Conservation (phyloP, 2,329 filamentous ascomycete species). For the Phialophora expanda region DNA sequence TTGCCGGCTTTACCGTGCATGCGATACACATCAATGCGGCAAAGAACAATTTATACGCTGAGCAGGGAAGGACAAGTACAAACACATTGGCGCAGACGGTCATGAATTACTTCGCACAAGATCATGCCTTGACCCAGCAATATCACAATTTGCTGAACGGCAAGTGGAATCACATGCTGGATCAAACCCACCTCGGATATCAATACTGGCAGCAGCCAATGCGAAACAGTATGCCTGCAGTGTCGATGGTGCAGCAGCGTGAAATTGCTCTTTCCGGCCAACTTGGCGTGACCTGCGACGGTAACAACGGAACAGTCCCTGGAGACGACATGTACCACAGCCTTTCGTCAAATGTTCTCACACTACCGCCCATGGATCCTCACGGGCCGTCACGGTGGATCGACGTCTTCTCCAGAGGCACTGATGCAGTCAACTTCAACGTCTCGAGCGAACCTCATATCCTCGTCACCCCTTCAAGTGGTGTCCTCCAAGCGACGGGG, state of each 20-base stretch:
- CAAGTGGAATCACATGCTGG: conserved; percentile 68
- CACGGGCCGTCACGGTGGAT: conserved; percentile 66
- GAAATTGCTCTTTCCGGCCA: conserved; percentile 66
- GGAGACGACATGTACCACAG: conserved; percentile 68
- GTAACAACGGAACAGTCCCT: conserved; percentile 68
- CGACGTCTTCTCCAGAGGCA: conserved; percentile 67
- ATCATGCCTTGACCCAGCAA: conserved; percentile 60
- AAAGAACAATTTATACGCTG: conserved; percentile 61
- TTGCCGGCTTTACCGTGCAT: conserved; percentile 63
- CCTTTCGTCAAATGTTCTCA: conserved; percentile 57
- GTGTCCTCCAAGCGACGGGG: conserved; percentile 54
- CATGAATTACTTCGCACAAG: conserved; percentile 61
- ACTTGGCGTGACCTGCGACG: conserved; percentile 68
- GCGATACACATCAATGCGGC: conserved; percentile 59
- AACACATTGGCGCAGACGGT: conserved; percentile 61
- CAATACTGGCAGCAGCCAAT: conserved; percentile 72
- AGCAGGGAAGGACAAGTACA: conserved; percentile 62
- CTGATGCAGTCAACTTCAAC: conserved; percentile 58
- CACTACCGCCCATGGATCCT: conserved; percentile 62
- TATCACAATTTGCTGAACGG: conserved; percentile 65
- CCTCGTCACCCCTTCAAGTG: conserved; percentile 56
- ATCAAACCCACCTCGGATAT: conserved; percentile 60
- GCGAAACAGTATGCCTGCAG: conserved; percentile 68
- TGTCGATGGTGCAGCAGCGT: conserved; percentile 64
- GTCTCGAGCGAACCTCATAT: conserved; percentile 60